Conservation (phyloP, 768 basidiomycete species). For the Russula lepida region DNA sequence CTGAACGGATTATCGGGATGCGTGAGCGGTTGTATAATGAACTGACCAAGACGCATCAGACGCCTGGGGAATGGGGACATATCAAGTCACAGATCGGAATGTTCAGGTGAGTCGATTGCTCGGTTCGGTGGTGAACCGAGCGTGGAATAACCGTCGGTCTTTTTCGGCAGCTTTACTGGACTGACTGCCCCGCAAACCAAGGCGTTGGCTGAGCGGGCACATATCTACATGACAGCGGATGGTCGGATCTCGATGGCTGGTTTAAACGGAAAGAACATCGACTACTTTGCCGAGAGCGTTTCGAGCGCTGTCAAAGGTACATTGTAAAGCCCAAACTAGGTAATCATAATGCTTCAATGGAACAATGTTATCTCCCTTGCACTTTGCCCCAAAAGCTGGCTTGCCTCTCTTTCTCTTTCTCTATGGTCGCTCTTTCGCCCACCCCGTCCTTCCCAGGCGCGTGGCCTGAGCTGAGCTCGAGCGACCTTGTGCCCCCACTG, state of each 20-base stretch:
- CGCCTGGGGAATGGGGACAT: constrained; percentile 92
- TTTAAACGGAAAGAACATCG: constrained; percentile 73
- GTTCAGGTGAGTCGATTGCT: constrained; percentile 64
- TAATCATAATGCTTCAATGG: constrained; percentile 2
- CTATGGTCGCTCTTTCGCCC: constrained; percentile 22
- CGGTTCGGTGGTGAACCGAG: background rate
- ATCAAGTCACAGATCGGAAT: constrained; percentile 96
- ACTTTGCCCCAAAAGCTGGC: background rate
- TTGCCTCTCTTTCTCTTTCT: constrained; percentile 17
- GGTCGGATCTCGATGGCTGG: constrained; percentile 95
- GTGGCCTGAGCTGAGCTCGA: constrained; percentile 31
- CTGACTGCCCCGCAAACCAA: constrained; percentile 72
- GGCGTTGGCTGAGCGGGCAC: constrained; percentile 76
- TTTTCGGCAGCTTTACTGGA: constrained; percentile 61
- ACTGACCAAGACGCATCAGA: constrained; percentile 69
- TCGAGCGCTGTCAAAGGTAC: constrained; percentile 73
- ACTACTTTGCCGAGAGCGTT: constrained; percentile 84
- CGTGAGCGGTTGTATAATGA: constrained; percentile 73
- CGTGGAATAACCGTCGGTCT: background rate
- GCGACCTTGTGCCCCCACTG: constrained; percentile 8
- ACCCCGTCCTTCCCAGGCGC: constrained; percentile 38
- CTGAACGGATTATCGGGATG: constrained; percentile 90
- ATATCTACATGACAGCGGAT: constrained; percentile 91
- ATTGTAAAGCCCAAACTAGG: constrained; percentile 37
- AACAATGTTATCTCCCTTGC: background rate